Conservation (phyloP, 2,329 filamentous ascomycete genomes). For the Fusarium protoensiforme region DNA sequence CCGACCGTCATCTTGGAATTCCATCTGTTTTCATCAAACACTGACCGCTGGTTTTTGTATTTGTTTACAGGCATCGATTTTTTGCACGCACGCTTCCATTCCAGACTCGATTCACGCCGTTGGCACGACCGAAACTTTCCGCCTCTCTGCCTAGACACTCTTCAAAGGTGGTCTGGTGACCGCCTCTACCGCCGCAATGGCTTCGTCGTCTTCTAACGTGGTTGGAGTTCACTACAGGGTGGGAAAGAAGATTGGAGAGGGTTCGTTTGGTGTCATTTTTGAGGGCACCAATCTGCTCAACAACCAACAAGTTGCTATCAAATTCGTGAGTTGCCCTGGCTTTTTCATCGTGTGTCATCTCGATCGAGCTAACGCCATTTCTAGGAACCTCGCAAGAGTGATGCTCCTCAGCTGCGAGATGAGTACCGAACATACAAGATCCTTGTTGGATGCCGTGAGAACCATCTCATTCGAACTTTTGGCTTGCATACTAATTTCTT, state of each 20-base stretch:
- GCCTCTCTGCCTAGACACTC: conserved; percentile 24
- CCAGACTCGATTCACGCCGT: conserved; percentile 16
- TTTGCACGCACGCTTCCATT: conserved; percentile 17
- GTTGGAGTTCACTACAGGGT: conserved; percentile 99
- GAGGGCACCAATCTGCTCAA: conserved; percentile 98
- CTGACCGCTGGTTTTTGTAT: conserved; percentile 32
- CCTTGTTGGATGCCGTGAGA: conserved; percentile 96
- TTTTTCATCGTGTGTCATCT: not conserved
- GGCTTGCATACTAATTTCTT: conserved; percentile 47
- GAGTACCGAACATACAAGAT: conserved; percentile 99
- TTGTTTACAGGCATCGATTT: conserved; percentile 39
- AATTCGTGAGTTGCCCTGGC: conserved; percentile 77
- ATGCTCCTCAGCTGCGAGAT: conserved; percentile 96
- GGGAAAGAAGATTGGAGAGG: conserved; percentile 99
- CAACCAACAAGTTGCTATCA: conserved; percentile 99
- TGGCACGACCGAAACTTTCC: conserved; percentile 18
- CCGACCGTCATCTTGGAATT: conserved; percentile 14
- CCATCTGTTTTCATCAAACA: conserved; percentile 31
- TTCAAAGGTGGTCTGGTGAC: conserved; percentile 41
- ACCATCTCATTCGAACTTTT: not conserved
- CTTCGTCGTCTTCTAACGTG: conserved; percentile 93
- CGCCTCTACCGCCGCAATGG: conserved; percentile 65
- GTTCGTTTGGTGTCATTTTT: conserved; percentile 98
- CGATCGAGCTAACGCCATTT: conserved; percentile 7
- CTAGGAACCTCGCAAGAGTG: conserved; percentile 98